Evolutionary conservation across 257 asterid species (phyloP).

Genomic region (Sherardia arvensis): DNA sequence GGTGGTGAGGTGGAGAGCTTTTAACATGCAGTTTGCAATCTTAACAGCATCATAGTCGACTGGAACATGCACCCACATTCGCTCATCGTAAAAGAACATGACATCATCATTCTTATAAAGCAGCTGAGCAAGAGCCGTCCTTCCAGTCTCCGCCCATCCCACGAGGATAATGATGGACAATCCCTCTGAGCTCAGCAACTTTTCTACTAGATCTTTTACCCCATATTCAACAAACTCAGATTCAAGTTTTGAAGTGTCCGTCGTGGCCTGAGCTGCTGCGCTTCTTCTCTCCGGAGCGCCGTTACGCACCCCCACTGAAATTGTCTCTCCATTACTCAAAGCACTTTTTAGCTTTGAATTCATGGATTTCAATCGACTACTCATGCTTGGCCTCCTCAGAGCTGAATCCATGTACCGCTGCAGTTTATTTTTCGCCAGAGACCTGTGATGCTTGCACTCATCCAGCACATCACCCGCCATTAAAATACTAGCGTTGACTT

Average conservation of each 20-base stretch:
- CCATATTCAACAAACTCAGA: not conserved
- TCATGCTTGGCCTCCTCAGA: no score
- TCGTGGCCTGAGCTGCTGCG: not conserved
- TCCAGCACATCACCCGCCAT: no score
- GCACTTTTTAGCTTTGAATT: no score
- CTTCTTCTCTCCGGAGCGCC: not conserved
- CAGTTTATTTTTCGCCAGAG: no score
- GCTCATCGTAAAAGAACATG: constrained; percentile 5
- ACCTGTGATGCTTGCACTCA: no score
- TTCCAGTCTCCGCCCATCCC: constrained; percentile 14
- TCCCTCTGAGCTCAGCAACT: not conserved
- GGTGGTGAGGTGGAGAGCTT: not conserved
- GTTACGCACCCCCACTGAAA: no score
- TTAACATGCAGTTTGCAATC: constrained; percentile 10
- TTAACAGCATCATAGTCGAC: not conserved
- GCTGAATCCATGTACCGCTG: no score
- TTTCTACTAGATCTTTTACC: not conserved
- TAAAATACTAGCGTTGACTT: no score
- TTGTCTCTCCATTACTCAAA: no score
- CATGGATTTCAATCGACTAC: no score
- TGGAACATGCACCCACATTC: constrained; percentile 15
- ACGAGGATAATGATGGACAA: not conserved
- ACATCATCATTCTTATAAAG: constrained; percentile 8
- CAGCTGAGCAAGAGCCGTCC: constrained; percentile 12
- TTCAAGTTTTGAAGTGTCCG: not conserved